Evolutionary conservation across 352 stramenopile genomes (phyloP), one percentile per base, ranked within the genome.

Genomic region (Phytophthora litchii): DNA sequence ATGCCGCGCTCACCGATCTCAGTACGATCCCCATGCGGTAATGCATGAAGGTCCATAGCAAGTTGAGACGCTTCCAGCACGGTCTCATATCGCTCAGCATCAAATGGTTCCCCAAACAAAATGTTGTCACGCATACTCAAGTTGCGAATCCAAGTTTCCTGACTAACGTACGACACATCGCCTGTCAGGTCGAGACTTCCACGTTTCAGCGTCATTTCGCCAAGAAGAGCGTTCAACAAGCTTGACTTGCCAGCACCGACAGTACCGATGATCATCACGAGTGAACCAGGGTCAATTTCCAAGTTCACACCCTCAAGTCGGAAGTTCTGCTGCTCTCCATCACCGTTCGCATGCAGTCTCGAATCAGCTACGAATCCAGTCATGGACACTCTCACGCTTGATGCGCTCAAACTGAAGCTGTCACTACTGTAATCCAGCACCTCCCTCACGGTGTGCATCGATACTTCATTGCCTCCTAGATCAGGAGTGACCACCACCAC

Each of bases 1-100:
- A 98, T 90, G 3, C 96, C 95, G 19, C 92, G 93, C 66, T 98
- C 94, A 8, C 93, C 94, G 45, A 98, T 98, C 63, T 98, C 92
- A 3, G 91, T 98, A 49, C 67, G 25, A 64, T 98, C 94, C 13
- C 92, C 91, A 41, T 79, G 64, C 1, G 88, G 78, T 20, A 98
- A 64, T 14, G 93, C 62, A 13, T 70, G 65, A 13, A 98, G 60
- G 54, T 98, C 94, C 44, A 86, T 74, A 0, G 66, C 44, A 11
- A 98, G 70, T 38, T 88, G 80, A 52, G 89, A 97, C 3, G 74
- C 76, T 35, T 72, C 23, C 10, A 96, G 38, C 5, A 88, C 78
- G 16, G 61, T 47, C 35, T 90, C 20, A 23, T 78, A 78, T 3
- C 44, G 54, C 14, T 48, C 13, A 10, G 29, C 19, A 32, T 73